Conservation (phyloP, 2,329 filamentous ascomycete species). For the Teratosphaeria nubilosa region DNA sequence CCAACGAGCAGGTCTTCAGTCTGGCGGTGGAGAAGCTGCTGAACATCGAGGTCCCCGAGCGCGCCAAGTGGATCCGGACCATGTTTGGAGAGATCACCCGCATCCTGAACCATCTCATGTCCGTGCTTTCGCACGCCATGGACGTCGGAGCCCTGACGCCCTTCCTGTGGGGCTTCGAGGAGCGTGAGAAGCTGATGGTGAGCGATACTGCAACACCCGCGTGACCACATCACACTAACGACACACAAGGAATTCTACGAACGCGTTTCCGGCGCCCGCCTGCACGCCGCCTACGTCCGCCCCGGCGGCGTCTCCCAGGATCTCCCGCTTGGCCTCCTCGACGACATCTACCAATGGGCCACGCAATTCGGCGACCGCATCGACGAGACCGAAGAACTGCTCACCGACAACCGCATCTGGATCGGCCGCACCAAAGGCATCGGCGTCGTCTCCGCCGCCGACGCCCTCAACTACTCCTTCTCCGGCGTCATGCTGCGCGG, state of each 20-base stretch:
- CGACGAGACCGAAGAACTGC: conserved; percentile 95
- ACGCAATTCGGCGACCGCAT: conserved; percentile 98
- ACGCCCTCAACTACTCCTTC: conserved; percentile 96
- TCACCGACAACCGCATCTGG: conserved; percentile 99
- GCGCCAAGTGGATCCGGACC: conserved; percentile 94
- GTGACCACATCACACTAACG: conserved; percentile 4
- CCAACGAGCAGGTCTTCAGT: conserved; percentile 95
- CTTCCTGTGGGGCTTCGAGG: conserved; percentile 98
- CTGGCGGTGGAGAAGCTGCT: conserved; percentile 95
- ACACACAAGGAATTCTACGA: conserved; percentile 87
- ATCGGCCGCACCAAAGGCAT: conserved; percentile 80
- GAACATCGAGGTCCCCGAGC: conserved; percentile 88
- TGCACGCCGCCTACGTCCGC: conserved; percentile 93
- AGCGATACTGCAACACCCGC: too few relatives aligned
- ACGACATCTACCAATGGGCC: conserved; percentile 99
- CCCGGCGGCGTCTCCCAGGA: conserved; percentile 96
- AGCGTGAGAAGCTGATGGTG: conserved; percentile 99
- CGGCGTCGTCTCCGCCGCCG: conserved; percentile 80
- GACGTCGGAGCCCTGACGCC: conserved; percentile 96
- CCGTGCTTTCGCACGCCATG: conserved; percentile 93
- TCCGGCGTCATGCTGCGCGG: conserved; percentile 96
- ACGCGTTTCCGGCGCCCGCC: conserved; percentile 92
- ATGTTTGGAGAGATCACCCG: conserved; percentile 92
- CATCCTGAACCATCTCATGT: conserved; percentile 96
- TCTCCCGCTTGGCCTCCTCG: conserved; percentile 82